A percentile compares a stretch with the other conserved stretches of the same genome.
These are phyloP conservation scores for Teratosphaeria nubilosa DNA, from an alignment of 2,329 filamentous ascomycete genomes.

Conservation along the genomic window DNA sequence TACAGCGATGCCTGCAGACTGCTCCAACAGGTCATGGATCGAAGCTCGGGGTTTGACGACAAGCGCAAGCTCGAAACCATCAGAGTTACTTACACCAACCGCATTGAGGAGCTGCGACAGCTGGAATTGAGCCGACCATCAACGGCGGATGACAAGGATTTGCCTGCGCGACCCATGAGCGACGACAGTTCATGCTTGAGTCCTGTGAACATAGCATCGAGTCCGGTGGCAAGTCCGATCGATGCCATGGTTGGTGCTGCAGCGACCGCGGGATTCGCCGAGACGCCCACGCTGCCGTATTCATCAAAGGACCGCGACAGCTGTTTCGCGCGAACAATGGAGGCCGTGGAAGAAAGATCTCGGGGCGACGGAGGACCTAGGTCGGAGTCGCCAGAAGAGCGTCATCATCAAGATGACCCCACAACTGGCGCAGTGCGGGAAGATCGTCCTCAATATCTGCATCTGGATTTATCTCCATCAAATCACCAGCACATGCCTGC, in stretches of 20 bases:
- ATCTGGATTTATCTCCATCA: slow-evolving; percentile 21
- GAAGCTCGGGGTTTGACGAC: slow-evolving; percentile 78
- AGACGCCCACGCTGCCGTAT: slow-evolving; percentile 26
- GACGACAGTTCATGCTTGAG: slow-evolving; percentile 36
- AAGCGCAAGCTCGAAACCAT: slow-evolving; percentile 86
- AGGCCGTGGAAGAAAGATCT: slow-evolving; percentile 15
- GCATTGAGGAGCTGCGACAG: slow-evolving; percentile 76
- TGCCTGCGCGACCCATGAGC: slow-evolving; percentile 62
- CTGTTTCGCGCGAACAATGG: slow-evolving; percentile 21
- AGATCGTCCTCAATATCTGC: neutral
- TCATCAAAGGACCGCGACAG: slow-evolving; percentile 17
- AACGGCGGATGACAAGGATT: slow-evolving; percentile 52
- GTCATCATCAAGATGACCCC: neutral
- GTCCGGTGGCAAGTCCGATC: slow-evolving; percentile 24
- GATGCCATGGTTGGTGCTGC: slow-evolving; percentile 42
- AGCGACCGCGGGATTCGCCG: slow-evolving; percentile 42
- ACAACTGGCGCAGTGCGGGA: neutral
- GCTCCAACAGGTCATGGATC: slow-evolving; percentile 74
- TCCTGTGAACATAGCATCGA: slow-evolving; percentile 25
- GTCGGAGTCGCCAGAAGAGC: neutral
- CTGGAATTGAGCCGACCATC: slow-evolving; percentile 45
- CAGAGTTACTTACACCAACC: slow-evolving; percentile 77
- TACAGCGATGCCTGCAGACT: slow-evolving; percentile 86
- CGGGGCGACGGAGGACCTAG: neutral
- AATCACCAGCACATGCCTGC: slow-evolving; percentile 51